Percentiles rank a stretch among this genome's conserved stretches.
Conservation (phyloP, 164 flowering plant species). For the Tinospora cordifolia region DNA sequence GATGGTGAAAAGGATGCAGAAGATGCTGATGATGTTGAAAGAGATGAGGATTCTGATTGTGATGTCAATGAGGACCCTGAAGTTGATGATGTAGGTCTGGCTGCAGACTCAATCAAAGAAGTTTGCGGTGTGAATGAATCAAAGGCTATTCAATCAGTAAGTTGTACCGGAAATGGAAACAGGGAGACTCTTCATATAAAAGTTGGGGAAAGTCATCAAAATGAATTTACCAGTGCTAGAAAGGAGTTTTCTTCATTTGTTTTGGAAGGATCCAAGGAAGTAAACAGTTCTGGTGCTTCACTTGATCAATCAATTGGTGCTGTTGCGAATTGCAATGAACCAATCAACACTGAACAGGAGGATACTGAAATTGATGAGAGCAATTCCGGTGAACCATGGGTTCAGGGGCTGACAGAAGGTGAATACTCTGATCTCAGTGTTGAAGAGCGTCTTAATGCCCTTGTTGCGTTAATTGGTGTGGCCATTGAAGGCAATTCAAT, state of each 20-base stretch:
- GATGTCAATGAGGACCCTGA: slow-evolving; percentile 76
- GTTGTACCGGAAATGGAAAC: slow-evolving; percentile 27
- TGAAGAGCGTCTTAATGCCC: slow-evolving; percentile 85
- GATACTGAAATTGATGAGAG: slow-evolving; percentile 68
- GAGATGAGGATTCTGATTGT: slow-evolving; percentile 75
- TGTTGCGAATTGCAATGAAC: slow-evolving; percentile 19
- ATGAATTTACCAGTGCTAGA: slow-evolving; percentile 21
- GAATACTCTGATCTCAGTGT: slow-evolving; percentile 80
- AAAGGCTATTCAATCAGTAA: slow-evolving; percentile 14
- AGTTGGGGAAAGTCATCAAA: slow-evolving; percentile 20
- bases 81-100: slow-evolving; percentile 47
- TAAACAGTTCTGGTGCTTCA: slow-evolving; percentile 19
- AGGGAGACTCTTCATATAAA: slow-evolving; percentile 20
- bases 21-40: slow-evolving; percentile 57
- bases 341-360: slow-evolving; percentile 31
- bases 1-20: slow-evolving; percentile 47
- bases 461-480: slow-evolving; percentile 79
- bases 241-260: slow-evolving; percentile 26
- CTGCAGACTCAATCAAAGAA: slow-evolving; percentile 24
- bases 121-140: slow-evolving; percentile 15
- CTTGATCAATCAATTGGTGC: slow-evolving; percentile 24
- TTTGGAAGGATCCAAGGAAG: slow-evolving; percentile 25
- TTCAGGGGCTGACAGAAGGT: slow-evolving; percentile 75
- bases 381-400: slow-evolving; percentile 72
- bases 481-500: slow-evolving; percentile 86